Percentiles rank a stretch among this genome's conserved stretches.
These are phyloP conservation scores for Arachnomyces sp. DNA, from an alignment of 2,329 filamentous ascomycete genomes.

Conservation along the genomic window DNA sequence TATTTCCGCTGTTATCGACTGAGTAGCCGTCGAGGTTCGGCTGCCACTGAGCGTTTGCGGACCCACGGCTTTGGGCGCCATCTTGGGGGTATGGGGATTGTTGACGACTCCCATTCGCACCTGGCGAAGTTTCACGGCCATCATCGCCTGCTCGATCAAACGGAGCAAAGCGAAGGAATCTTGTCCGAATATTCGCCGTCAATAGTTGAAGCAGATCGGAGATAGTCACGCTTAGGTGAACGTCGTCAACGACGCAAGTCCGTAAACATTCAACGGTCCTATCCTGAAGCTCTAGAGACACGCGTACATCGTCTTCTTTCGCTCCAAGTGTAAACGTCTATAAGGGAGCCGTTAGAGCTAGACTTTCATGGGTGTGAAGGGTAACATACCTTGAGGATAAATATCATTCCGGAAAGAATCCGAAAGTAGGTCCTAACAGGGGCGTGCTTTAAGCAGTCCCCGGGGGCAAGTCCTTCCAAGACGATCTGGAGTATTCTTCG, in stretches of 20 bases:
- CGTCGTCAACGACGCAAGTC: slow-evolving; percentile 57
- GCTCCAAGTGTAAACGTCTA: slow-evolving; percentile 57
- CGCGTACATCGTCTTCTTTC: slow-evolving; percentile 54
- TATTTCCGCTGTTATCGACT: slow-evolving; percentile 7
- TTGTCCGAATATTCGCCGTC: slow-evolving; percentile 50
- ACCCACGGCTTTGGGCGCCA: slow-evolving; percentile 16
- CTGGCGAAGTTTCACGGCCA: slow-evolving; percentile 29
- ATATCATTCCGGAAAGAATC: slow-evolving; percentile 57
- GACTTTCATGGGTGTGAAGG: neutral
- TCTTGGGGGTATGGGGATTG: slow-evolving; percentile 32
- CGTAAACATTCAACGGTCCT: slow-evolving; percentile 52
- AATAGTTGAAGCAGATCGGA: slow-evolving; percentile 54
- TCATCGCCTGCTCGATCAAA: slow-evolving; percentile 40
- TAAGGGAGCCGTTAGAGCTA: slow-evolving; percentile 9
- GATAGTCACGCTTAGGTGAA: slow-evolving; percentile 56
- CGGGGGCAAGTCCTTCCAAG: slow-evolving; percentile 51
- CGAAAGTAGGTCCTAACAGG: slow-evolving; percentile 59
- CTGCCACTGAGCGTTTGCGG: slow-evolving; percentile 18
- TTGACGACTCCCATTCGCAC: slow-evolving; percentile 24
- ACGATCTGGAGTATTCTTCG: slow-evolving; percentile 54
- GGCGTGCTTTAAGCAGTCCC: slow-evolving; percentile 53
- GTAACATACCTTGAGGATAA: slow-evolving; percentile 50
- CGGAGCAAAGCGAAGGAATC: slow-evolving; percentile 51
- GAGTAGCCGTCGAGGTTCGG: slow-evolving; percentile 12
- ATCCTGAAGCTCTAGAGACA: slow-evolving; percentile 52